Percentiles rank a stretch among this genome's conserved stretches.
Conservation (phyloP, 495 filamentous ascomycete genomes). For the Neurospora cerealis region DNA sequence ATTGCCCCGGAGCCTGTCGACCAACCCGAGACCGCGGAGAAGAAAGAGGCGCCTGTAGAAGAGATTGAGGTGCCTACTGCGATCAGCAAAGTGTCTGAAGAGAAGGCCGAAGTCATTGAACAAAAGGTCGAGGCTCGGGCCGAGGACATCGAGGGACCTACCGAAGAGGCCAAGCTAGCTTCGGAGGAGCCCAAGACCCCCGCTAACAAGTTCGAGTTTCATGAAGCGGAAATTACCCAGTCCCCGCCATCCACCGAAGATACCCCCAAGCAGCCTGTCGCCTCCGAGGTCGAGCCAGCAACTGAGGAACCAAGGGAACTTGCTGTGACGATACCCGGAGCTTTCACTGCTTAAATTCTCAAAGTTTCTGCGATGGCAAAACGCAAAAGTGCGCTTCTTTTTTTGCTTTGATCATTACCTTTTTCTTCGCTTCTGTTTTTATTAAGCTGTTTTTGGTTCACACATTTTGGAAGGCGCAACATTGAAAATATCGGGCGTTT, state of each 20-base stretch:
- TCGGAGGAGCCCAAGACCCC: background rate
- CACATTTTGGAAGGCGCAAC: background rate
- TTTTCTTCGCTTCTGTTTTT: background rate
- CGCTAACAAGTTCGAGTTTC: background rate
- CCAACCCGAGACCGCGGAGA: background rate
- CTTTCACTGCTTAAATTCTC: background rate
- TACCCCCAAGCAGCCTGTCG: constrained; percentile 1
- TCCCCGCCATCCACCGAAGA: background rate
- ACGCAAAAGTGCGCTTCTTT: background rate
- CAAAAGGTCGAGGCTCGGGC: background rate
- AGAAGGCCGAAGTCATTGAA: background rate
- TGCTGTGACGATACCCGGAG: constrained; percentile 8
- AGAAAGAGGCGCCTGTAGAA: background rate
- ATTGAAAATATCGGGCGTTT: background rate
- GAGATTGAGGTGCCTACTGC: background rate
- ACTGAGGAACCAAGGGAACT: constrained; percentile 1
- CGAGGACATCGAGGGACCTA: background rate
- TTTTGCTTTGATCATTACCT: background rate
- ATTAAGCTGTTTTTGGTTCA: background rate
- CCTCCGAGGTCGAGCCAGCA: background rate
- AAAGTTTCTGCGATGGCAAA: background rate
- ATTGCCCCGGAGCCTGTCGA: background rate
- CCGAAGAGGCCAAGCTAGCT: background rate
- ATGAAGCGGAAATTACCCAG: background rate
- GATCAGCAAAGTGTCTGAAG: background rate